phyloP scores from a whole-genome alignment of 2,329 filamentous ascomycete species.

The Calonectria montana region DNA sequence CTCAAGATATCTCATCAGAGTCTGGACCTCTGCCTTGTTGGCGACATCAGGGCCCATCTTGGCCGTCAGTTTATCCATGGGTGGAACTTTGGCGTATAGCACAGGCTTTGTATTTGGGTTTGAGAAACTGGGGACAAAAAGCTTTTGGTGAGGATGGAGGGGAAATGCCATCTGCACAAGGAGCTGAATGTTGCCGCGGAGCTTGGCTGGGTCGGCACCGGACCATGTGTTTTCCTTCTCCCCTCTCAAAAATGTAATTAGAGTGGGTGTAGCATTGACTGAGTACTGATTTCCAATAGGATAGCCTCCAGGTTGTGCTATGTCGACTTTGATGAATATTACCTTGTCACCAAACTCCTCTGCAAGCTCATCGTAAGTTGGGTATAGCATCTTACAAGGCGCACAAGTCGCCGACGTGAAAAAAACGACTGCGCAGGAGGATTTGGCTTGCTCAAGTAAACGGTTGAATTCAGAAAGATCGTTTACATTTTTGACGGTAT shows the following conservation, averaged over 20 bases:
- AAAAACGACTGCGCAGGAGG: constrained; percentile 84
- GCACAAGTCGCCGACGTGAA: constrained; percentile 91
- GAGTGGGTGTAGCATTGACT: constrained; percentile 85
- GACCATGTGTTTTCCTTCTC: constrained; percentile 83
- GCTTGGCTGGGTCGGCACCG: constrained; percentile 75
- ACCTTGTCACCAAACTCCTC: constrained; percentile 76
- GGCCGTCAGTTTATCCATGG: constrained; percentile 81
- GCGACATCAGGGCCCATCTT: constrained; percentile 76
- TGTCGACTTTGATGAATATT: constrained; percentile 85
- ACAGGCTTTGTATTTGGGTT: constrained; percentile 73
- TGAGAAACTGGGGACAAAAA: constrained; percentile 78
- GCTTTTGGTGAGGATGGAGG: constrained; percentile 77
- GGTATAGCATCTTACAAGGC: constrained; percentile 86
- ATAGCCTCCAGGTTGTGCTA: constrained; percentile 71
- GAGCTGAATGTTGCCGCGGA: constrained; percentile 79
- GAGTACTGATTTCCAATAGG: constrained; percentile 73
- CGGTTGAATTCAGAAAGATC: constrained; percentile 50
- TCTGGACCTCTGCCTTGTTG: constrained; percentile 69
- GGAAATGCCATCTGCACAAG: constrained; percentile 81
- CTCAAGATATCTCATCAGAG: constrained; percentile 78
- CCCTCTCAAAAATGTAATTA: constrained; percentile 85
- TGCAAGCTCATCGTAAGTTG: constrained; percentile 83
- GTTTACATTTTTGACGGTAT: constrained; percentile 69
- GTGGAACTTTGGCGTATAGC: constrained; percentile 81
- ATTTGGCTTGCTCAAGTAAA: constrained; percentile 66